Percentiles rank a stretch among this genome's conserved stretches.
Evolutionary conservation across 228 moss, liverwort and hornwort genomes (phyloP).

Genomic region (Sphagnum magellanicum): DNA sequence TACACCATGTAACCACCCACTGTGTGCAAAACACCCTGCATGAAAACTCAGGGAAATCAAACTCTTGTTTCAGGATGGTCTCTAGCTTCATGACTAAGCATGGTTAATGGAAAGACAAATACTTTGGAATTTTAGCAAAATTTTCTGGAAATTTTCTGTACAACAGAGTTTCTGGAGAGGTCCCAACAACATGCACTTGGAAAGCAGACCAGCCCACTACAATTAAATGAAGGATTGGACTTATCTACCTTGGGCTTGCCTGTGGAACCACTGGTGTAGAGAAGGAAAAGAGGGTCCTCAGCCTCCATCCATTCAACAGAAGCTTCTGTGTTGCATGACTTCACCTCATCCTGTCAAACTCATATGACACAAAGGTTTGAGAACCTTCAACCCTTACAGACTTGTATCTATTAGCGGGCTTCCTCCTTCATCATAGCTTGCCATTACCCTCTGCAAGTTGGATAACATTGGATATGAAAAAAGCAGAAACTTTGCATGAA

Average conservation of each 20-base stretch:
- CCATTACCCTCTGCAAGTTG: no score
- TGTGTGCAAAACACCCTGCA: conserved; percentile 40
- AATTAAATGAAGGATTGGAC: not conserved
- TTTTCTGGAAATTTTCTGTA: no score
- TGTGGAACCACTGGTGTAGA: conserved; percentile 48
- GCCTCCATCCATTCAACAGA: conserved; percentile 46
- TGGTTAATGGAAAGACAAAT: no score
- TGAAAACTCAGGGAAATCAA: not conserved
- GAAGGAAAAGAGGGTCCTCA: conserved; percentile 46
- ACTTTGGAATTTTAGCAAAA: no score
- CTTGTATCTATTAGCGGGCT: no score
- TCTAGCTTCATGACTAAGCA: no score
- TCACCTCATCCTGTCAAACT: conserved; percentile 15
- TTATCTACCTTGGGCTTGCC: conserved; percentile 33
- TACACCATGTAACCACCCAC: conserved; percentile 50
- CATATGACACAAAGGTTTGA: no score
- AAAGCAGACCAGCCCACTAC: not conserved
- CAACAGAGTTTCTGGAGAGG: not conserved
- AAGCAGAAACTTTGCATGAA: no score
- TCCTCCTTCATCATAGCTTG: no score
- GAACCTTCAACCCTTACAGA: no score
- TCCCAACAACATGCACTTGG: not conserved
- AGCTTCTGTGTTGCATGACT: conserved; percentile 12
- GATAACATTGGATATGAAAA: no score
- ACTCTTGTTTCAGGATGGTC: not conserved